These are phyloP conservation scores for Lachnellula willkommii DNA, from an alignment of 2,329 filamentous ascomycete species.

Conservation along the genomic window DNA sequence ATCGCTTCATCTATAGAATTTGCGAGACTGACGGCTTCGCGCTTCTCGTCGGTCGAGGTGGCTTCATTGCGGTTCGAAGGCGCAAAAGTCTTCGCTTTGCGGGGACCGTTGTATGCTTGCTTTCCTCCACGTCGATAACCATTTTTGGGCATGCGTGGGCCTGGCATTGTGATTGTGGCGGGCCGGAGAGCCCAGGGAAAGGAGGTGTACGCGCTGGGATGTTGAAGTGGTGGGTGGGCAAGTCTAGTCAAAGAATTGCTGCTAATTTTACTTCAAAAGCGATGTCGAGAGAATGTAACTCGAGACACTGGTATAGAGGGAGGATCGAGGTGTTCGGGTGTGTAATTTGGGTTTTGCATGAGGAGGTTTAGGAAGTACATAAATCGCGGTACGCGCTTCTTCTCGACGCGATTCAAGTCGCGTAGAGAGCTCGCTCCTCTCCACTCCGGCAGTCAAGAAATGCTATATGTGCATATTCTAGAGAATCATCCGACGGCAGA, in stretches of 20 bases:
- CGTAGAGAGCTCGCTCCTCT: neutral
- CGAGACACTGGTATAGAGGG: neutral
- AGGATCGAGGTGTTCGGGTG: neutral
- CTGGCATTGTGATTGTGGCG: constrained; percentile 41
- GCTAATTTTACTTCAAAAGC: neutral
- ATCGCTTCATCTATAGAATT: constrained; percentile 90
- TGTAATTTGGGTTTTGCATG: neutral
- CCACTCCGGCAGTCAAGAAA: constrained; percentile 3
- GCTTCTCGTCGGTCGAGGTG: constrained; percentile 87
- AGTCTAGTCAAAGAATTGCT: constrained; percentile 28
- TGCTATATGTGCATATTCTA: constrained; percentile 2
- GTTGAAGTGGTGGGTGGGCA: constrained; percentile 5
- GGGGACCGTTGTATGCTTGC: constrained; percentile 63
- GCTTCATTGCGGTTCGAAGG: constrained; percentile 73
- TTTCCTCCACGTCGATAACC: constrained; percentile 64
- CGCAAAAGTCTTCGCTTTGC: constrained; percentile 70
- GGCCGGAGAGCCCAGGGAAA: constrained; percentile 5
- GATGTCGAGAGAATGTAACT: neutral
- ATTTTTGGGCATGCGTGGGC: constrained; percentile 56
- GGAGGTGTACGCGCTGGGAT: constrained; percentile 2
- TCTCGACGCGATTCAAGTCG: constrained; percentile 6
- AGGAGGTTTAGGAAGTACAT: neutral
- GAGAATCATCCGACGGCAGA: neutral
- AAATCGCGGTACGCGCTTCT: constrained; percentile 4
- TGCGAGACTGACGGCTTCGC: constrained; percentile 77